Conservation (phyloP, 305 asterid genomes). For the Fraxinus dipetala region DNA sequence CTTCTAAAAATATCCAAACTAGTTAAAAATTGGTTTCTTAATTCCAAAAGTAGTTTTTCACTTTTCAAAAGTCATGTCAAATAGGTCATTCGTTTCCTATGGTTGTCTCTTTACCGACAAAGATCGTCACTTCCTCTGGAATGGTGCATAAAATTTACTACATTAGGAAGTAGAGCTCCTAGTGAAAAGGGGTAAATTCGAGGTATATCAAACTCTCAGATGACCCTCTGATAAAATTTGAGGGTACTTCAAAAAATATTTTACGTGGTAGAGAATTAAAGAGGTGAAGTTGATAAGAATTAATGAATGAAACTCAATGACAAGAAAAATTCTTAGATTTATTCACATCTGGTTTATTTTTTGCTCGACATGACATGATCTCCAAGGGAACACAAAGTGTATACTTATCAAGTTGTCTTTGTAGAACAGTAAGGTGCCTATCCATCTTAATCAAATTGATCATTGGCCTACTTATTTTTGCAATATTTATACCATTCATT, state of each 20-base stretch:
- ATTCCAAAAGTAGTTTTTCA: too few relatives aligned
- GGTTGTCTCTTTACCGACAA: background rate
- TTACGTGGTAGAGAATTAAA: background rate
- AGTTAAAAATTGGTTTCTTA: background rate
- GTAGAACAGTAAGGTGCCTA: background rate
- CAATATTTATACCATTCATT: background rate
- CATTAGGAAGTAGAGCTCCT: background rate
- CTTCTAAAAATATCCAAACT: background rate
- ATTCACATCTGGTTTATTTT: background rate
- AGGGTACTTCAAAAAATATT: background rate
- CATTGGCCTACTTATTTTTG: background rate
- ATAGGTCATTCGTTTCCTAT: too few relatives aligned
- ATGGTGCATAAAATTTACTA: background rate
- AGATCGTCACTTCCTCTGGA: background rate
- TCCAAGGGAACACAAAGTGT: background rate
- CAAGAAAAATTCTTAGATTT: background rate
- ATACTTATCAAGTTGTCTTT: background rate
- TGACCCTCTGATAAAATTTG: background rate
- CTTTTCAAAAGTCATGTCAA: background rate
- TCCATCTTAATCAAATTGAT: background rate
- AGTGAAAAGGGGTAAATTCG: background rate
- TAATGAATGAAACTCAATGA: background rate
- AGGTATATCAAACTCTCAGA: too few relatives aligned
- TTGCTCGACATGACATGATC: background rate
- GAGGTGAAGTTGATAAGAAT: background rate